Conservation (phyloP, 2,329 filamentous ascomycete genomes). For the Hypoxylon rubiginosum region DNA sequence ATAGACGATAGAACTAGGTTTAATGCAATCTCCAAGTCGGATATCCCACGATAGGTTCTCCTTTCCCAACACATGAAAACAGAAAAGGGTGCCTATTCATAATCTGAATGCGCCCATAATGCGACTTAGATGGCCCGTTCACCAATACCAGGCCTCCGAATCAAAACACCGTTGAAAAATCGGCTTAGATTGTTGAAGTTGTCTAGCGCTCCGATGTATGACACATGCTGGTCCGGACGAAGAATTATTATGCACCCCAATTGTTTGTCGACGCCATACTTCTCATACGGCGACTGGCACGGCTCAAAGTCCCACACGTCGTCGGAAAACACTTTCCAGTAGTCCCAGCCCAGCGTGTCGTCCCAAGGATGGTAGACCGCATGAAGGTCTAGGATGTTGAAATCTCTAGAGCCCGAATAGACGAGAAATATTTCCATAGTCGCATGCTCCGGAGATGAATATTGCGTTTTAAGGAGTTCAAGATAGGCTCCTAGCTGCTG, state of each 20-base stretch:
- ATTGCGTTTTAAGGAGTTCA: not conserved
- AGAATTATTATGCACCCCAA: conserved; percentile 2
- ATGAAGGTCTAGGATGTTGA: conserved; percentile 2
- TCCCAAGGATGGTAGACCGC: conserved; percentile 5
- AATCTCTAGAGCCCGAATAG: conserved; percentile 4
- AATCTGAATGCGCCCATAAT: too few relatives aligned
- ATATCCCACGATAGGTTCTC: too few relatives aligned
- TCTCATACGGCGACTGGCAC: conserved; percentile 4
- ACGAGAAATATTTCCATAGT: conserved; percentile 2
- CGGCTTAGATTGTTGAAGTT: not conserved
- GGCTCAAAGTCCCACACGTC: conserved; percentile 7
- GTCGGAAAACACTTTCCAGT: conserved; percentile 1
- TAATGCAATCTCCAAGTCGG: too few relatives aligned
- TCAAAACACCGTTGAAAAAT: conserved; percentile 2
- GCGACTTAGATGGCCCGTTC: too few relatives aligned
- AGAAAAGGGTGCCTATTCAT: too few relatives aligned
- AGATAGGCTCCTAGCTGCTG: conserved; percentile 4
- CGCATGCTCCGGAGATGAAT: not conserved
- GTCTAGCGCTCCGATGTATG: conserved; percentile 7
- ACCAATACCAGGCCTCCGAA: not conserved
- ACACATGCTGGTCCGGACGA: conserved; percentile 16
- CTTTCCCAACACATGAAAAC: too few relatives aligned
- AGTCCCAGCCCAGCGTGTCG: conserved; percentile 4
- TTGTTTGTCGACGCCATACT: conserved; percentile 6
- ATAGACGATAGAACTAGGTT: too few relatives aligned